Evolutionary conservation across 805 yeast species (phyloP).

Genomic region (Monosporozyma unispora): DNA sequence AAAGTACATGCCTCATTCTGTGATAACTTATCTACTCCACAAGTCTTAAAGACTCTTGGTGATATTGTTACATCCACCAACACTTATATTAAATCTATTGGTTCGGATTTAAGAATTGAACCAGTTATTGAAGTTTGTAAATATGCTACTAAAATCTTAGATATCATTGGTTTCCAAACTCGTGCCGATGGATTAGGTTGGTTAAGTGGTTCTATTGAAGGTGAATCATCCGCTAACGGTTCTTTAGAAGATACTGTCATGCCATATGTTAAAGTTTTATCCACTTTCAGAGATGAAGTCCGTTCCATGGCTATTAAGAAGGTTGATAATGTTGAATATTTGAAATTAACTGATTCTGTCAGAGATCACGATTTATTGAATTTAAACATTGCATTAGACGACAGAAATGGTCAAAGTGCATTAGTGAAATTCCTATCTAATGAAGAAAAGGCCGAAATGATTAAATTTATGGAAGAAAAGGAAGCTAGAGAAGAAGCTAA

Average conservation of each 20-base stretch:
- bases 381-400: slow-evolving; percentile 80
- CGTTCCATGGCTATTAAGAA: slow-evolving; percentile 63
- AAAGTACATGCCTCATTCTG: slow-evolving; percentile 72
- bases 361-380: slow-evolving; percentile 64
- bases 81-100: slow-evolving; percentile 55
- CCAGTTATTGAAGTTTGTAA: slow-evolving; percentile 53
- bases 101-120: slow-evolving; percentile 49
- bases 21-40: slow-evolving; percentile 79
- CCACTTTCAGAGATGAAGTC: slow-evolving; percentile 74
- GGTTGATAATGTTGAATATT: slow-evolving; percentile 42
- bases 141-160: slow-evolving; percentile 64
- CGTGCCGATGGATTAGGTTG: slow-evolving; percentile 75
- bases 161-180: slow-evolving; percentile 65
- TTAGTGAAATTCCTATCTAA: slow-evolving; percentile 70
- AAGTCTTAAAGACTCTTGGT: slow-evolving; percentile 52
- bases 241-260: slow-evolving; percentile 57
- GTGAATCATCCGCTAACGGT: slow-evolving; percentile 14
- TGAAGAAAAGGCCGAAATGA: slow-evolving; percentile 57
- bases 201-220: slow-evolving; percentile 38
- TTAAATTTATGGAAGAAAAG: slow-evolving; percentile 46
- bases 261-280: slow-evolving; percentile 73
- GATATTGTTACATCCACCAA: slow-evolving; percentile 68
- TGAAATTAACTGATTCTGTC: slow-evolving; percentile 64
- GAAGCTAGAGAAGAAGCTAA: slow-evolving; percentile 40
- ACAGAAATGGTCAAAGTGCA: slow-evolving; percentile 74